phyloP scores from a whole-genome alignment of 1,139 yeast species.

The Diutina siamensis region DNA sequence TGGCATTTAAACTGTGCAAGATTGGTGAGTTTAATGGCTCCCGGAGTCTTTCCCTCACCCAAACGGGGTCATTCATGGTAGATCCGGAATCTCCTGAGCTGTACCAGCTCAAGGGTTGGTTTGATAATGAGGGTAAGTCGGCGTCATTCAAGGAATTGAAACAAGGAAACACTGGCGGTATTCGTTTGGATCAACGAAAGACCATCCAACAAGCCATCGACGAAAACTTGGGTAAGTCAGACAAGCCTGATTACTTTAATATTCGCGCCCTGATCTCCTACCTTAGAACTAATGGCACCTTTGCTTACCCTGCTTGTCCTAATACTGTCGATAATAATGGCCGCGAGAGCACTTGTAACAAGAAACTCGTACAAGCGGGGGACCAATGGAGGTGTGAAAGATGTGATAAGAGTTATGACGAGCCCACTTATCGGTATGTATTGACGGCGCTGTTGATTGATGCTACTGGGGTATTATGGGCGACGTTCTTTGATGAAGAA shows the following conservation, averaged over 20 bases:
- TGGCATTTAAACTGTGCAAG: conserved; percentile 85
- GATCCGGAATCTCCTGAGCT: conserved; percentile 91
- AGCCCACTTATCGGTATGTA: conserved; percentile 73
- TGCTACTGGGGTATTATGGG: conserved; percentile 75
- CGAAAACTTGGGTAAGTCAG: conserved; percentile 61
- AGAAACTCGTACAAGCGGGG: conserved; percentile 65
- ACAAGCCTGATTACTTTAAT: conserved; percentile 68
- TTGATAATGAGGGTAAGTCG: conserved; percentile 62
- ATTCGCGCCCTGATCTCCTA: conserved; percentile 65
- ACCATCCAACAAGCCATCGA: conserved; percentile 57
- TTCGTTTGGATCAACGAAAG: conserved; percentile 37
- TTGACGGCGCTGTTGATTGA: conserved; percentile 66
- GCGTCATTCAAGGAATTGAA: conserved; percentile 55
- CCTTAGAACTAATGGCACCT: conserved; percentile 52
- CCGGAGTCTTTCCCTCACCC: conserved; percentile 70
- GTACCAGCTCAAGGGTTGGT: conserved; percentile 88
- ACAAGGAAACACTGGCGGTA: conserved; percentile 17
- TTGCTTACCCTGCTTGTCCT: conserved; percentile 87
- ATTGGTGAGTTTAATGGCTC: conserved; percentile 78
- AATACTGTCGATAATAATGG: conserved; percentile 28
- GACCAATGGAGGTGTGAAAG: conserved; percentile 90
- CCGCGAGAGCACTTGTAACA: conserved; percentile 40
- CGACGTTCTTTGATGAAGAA: conserved; percentile 77
- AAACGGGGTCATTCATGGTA: conserved; percentile 60
- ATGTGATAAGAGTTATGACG: conserved; percentile 58